Base-by-base conservation (phyloP, 2,329 filamentous ascomycete species). In the Neoarthrinium moseri region DNA sequence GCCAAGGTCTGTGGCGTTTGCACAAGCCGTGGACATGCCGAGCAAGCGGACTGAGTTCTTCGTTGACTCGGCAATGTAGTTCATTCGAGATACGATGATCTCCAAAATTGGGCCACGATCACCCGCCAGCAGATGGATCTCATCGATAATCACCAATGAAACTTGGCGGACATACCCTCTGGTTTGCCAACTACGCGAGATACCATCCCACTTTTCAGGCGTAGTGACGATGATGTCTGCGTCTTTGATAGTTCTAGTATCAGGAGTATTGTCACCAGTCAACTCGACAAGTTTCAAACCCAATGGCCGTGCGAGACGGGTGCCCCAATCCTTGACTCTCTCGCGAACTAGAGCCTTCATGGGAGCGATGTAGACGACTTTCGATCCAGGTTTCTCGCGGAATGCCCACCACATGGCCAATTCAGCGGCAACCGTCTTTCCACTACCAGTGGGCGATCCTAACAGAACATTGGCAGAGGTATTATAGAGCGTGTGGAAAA, bases 371-470 rank as follows among this genome's bases (percentile, higher is more conserved):
- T 99, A 99, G 11, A 99, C 94, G 2, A 99, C 91, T 70, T 99
- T 99, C 4, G 91, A 96, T 4, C 91, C 91, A 2, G 94, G 94
- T 41, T 87, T 86, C 63, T 96, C 91, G 12, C 91, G 84, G 70
- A 99, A 97, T 3, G 94, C 92, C 91, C 91, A 96, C 95, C 95
- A 99, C 92, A 99, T 97, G 21, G 95, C 91, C 50, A 99, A 71
- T 63, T 99, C 94, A 39, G 89, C 91, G 15, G 95, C 94, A 32
- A 99, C 88, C 1, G 95, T 99, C 74, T 99, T 99, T 48, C 94
- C 94, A 75, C 91, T 96, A 47, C 94, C 94, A 0, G 95, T 99
- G 0, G 94, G 95, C 3, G 94, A 97, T 6, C 95, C 94, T 7
- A 99, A 79, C 3, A 99, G 78, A 4, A 99, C 91, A 61, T 99